Evolutionary conservation across 2,329 filamentous ascomycete genomes (phyloP).

Genomic region (Exophiala sideris): DNA sequence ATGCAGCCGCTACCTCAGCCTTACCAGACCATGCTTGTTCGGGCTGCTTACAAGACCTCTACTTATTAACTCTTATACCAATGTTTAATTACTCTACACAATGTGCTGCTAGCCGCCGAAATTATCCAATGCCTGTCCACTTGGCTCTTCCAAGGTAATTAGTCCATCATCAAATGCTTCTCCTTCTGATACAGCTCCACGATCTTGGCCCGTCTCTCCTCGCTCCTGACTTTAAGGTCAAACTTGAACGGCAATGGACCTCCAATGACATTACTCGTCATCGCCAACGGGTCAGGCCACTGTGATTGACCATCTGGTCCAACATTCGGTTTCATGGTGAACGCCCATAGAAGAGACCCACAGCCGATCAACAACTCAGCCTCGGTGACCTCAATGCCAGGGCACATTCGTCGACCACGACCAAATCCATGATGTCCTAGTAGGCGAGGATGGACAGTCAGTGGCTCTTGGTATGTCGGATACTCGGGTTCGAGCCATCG

Average conservation of each 20-base stretch:
- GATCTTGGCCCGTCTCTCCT: constrained; percentile 1
- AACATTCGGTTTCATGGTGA: constrained; percentile 25
- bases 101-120: too few relatives aligned
- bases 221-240: constrained; percentile 26
- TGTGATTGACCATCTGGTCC: constrained; percentile 26
- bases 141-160: too few relatives aligned
- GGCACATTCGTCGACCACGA: constrained; percentile 31
- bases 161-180: too few relatives aligned
- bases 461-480: constrained; percentile 32
- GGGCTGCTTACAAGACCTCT: too few relatives aligned
- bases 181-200: background rate
- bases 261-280: constrained; percentile 29
- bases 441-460: constrained; percentile 31
- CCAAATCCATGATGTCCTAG: constrained; percentile 30
- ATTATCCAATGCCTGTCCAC: too few relatives aligned
- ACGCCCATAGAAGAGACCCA: constrained; percentile 28
- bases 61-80: too few relatives aligned
- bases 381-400: constrained; percentile 30
- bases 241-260: constrained; percentile 30
- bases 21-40: too few relatives aligned
- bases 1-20: too few relatives aligned
- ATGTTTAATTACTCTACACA: too few relatives aligned
- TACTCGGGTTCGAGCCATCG: constrained; percentile 32
- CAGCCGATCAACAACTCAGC: constrained; percentile 29
- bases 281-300: constrained; percentile 23